These are phyloP conservation scores for Cutaneotrichosporon arboriforme DNA, from an alignment of 1,284 basidiomycete species.

Conservation along the genomic window DNA sequence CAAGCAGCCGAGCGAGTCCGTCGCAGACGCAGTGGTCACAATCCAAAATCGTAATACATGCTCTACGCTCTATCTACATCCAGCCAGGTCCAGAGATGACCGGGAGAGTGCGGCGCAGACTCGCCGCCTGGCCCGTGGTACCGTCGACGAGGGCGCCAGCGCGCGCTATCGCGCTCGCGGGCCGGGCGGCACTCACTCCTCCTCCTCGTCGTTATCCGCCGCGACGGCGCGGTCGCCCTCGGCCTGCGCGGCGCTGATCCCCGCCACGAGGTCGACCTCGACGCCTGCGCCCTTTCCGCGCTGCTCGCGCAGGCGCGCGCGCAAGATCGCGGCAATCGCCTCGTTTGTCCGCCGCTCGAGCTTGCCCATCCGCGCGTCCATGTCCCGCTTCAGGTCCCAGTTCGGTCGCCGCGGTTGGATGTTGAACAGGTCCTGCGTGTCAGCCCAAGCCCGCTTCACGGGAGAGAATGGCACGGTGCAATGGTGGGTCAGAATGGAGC, in stretches of 20 bases:
- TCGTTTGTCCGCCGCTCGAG: conserved; percentile 88
- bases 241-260: conserved; percentile 43
- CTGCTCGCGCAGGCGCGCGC: conserved; percentile 44
- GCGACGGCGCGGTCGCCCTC: conserved; percentile 28
- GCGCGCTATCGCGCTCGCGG: too few species aligned
- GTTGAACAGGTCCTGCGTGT: conserved; percentile 78
- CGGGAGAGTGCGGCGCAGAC: too few species aligned
- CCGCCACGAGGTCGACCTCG: conserved; percentile 43
- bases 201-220: conserved; percentile 3
- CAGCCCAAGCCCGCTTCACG: not conserved
- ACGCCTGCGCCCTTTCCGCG: conserved; percentile 32
- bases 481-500: too few species aligned
- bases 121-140: too few species aligned
- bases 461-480: too few species aligned
- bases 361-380: conserved; percentile 80
- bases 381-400: conserved; percentile 94
- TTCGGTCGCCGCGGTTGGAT: conserved; percentile 94
- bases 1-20: too few species aligned
- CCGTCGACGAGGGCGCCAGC: too few species aligned
- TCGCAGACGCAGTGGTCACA: too few species aligned
- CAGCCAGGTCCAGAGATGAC: too few species aligned
- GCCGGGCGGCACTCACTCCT: too few species aligned
- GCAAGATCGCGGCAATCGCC: conserved; percentile 81
- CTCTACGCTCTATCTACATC: too few species aligned
- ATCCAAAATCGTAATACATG: too few species aligned